Conservation (phyloP, 2,329 filamentous ascomycete species). For the Pseudogymnoascus sp. region DNA sequence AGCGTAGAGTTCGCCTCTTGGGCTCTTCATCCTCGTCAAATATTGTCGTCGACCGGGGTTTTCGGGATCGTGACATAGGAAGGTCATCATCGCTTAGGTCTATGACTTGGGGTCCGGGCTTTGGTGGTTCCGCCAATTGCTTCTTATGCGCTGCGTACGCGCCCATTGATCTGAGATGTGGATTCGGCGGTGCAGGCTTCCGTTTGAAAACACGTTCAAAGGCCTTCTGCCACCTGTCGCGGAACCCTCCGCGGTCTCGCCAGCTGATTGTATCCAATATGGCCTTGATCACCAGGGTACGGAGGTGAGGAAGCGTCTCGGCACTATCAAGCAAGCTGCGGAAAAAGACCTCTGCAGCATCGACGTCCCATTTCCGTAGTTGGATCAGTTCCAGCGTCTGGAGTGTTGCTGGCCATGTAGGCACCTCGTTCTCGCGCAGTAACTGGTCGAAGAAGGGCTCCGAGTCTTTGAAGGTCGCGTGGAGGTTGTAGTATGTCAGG, state of each 20-base stretch:
- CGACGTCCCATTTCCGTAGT: slow-evolving; percentile 64
- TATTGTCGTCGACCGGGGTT: background rate
- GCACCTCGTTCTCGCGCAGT: slow-evolving; percentile 55
- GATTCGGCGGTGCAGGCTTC: slow-evolving; percentile 29
- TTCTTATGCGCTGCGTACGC: background rate
- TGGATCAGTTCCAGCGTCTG: slow-evolving; percentile 67
- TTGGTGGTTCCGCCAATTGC: background rate
- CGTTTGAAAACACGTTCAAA: slow-evolving; percentile 60
- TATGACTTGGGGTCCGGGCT: background rate
- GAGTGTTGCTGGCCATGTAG: slow-evolving; percentile 69
- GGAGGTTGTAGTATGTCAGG: slow-evolving; percentile 66
- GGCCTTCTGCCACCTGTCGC: slow-evolving; percentile 67
- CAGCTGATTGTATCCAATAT: slow-evolving; percentile 71
- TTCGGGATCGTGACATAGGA: background rate
- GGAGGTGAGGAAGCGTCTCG: slow-evolving; percentile 54
- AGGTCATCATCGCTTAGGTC: background rate
- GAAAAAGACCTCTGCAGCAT: slow-evolving; percentile 69
- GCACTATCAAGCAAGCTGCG: slow-evolving; percentile 69
- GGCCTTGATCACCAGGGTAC: slow-evolving; percentile 63
- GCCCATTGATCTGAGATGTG: slow-evolving; percentile 4
- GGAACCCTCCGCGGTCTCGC: slow-evolving; percentile 72
- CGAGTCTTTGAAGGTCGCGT: slow-evolving; percentile 59
- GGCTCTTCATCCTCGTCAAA: background rate
- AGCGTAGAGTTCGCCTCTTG: slow-evolving; percentile 13
- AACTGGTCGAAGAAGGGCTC: slow-evolving; percentile 67